Percentiles rank a stretch among this genome's conserved stretches.
These are phyloP conservation scores for Endocalyx cinctus DNA, from an alignment of 2,329 filamentous ascomycete species.

Conservation along the genomic window DNA sequence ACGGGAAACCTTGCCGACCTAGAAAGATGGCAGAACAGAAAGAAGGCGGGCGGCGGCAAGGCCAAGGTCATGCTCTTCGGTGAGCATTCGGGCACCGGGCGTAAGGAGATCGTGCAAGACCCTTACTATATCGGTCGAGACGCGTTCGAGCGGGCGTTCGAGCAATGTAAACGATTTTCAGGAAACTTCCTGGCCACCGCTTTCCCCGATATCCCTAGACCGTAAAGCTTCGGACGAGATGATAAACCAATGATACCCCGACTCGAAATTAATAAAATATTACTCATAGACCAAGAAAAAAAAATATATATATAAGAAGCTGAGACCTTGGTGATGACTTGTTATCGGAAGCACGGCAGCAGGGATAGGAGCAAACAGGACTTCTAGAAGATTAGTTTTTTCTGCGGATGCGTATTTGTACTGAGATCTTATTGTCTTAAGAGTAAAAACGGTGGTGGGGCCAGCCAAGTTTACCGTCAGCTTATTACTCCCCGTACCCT, in stretches of 20 bases:
- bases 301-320: too few species aligned
- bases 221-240: constrained; percentile 11
- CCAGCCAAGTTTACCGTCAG: too few species aligned
- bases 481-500: too few species aligned
- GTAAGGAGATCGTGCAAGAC: constrained; percentile 71
- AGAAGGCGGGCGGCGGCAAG: constrained; percentile 51
- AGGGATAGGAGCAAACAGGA: too few species aligned
- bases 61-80: constrained; percentile 79
- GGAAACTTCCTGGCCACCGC: constrained; percentile 67
- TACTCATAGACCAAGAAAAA: neutral
- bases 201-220: constrained; percentile 31
- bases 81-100: constrained; percentile 64
- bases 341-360: too few species aligned
- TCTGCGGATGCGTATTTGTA: too few species aligned
- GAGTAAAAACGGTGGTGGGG: too few species aligned
- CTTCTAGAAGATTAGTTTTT: too few species aligned
- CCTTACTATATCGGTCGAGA: constrained; percentile 87
- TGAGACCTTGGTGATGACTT: too few species aligned
- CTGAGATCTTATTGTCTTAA: too few species aligned
- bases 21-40: constrained; percentile 49
- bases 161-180: constrained; percentile 75
- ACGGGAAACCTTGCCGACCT: constrained; percentile 78
- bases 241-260: constrained; percentile 9
- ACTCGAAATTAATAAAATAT: constrained; percentile 3
- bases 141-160: constrained; percentile 81